Percentiles rank a stretch among this genome's conserved stretches.
These are phyloP conservation scores for Coniochaeta sp. DNA, from an alignment of 2,329 filamentous ascomycete species.

Conservation along the genomic window DNA sequence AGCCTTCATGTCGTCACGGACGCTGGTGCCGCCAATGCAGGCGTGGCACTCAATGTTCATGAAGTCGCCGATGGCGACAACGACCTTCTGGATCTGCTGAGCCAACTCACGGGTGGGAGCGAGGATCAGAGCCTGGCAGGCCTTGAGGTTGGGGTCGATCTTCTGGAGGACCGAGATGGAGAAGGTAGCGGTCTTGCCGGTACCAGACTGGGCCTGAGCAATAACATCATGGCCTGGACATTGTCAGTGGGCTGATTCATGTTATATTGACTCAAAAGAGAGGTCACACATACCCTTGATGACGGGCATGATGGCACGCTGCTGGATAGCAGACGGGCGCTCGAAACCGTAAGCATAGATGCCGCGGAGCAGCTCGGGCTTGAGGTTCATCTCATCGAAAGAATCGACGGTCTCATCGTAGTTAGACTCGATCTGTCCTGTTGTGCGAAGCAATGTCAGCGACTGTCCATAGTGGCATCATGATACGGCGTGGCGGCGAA, in stretches of 20 bases:
- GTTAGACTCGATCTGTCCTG: constrained; percentile 99
- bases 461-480: background rate
- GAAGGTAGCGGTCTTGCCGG: constrained; percentile 99
- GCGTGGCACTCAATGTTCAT: constrained; percentile 99
- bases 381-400: constrained; percentile 97
- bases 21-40: constrained; percentile 97
- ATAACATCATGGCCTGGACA: constrained; percentile 87
- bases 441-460: constrained; percentile 10
- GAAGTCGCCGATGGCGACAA: constrained; percentile 97
- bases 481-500: background rate
- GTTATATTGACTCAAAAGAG: background rate
- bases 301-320: constrained; percentile 99
- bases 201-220: constrained; percentile 98
- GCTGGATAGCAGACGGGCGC: constrained; percentile 98
- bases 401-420: constrained; percentile 99
- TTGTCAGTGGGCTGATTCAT: background rate
- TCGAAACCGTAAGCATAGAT: constrained; percentile 99
- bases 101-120: constrained; percentile 97
- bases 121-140: constrained; percentile 96
- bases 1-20: constrained; percentile 97
- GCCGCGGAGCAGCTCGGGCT: constrained; percentile 94
- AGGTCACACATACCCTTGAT: constrained; percentile 74
- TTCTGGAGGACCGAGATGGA: constrained; percentile 99
- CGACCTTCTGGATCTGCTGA: constrained; percentile 99
- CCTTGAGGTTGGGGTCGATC: constrained; percentile 90